Evolutionary conservation across 1,284 basidiomycete genomes (phyloP), one percentile per base, ranked within the genome.

Genomic region (Ceratobasidium theobromae): DNA sequence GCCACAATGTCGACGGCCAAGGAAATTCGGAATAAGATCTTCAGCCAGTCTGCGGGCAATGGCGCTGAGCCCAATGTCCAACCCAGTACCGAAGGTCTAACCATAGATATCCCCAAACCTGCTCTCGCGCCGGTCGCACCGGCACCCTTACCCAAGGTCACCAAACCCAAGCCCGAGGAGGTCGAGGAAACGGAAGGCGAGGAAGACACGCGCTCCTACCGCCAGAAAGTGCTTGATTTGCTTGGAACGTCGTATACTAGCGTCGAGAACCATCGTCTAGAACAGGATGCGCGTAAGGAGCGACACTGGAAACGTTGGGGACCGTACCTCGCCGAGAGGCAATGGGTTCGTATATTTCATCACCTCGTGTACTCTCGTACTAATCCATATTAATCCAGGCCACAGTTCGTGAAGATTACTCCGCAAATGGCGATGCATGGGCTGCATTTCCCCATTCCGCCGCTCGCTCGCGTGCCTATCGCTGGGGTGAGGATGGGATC

Each of bases 401-500:
- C 32, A 98, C 95, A 23, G 96, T 99, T 41, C 88, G 96, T 69
- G 96, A 99, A 77, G 96, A 99, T 76, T 99, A 99, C 79, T 98
- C 95, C 49, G 87, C 82, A 35, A 89, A 98, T 75, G 96, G 96
- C 64, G 93, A 99, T 75, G 95, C 96, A 6, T 99, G 96, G 96
- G 89, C 87, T 71, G 93, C 96, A 75, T 99, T 99, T 77, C 94
- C 95, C 43, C 97, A 98, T 76, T 92, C 94, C 69, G 92, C 95
- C 72, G 89, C 96, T 2, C 86, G 95, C 70, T 96, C 93, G 69
- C 87, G 96, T 68, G 92, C 94, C 54, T 99, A 97, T 79, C 84
- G 96, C 73, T 99, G 96, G 96, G 96, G 96, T 57, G 96, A 99
- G 76, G 96, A 99, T 74, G 96, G 96, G 67, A 88, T 99, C 66